Evolutionary conservation across 164 flowering plant species (phyloP).

Genomic region (Tetracentron sinense): DNA sequence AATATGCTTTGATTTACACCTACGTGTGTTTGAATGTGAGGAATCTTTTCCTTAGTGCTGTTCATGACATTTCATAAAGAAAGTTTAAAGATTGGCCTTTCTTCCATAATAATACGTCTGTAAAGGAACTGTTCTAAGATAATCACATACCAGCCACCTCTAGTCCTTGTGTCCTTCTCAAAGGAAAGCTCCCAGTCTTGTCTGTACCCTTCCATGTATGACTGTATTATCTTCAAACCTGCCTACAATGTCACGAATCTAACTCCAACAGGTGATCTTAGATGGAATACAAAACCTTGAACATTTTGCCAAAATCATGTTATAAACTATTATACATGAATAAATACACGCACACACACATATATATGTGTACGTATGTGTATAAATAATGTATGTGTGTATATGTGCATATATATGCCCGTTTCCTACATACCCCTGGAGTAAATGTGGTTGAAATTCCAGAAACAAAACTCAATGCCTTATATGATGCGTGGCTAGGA

Average conservation of each 20-base stretch:
- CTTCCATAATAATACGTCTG: too few relatives aligned
- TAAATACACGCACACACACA: too few relatives aligned
- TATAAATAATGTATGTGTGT: background rate
- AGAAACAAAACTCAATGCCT: slow-evolving; percentile 74
- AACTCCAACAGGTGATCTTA: slow-evolving; percentile 1
- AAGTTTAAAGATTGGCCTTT: too few relatives aligned
- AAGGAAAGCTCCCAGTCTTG: slow-evolving; percentile 95
- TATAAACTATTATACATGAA: too few relatives aligned
- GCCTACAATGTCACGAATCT: slow-evolving; percentile 40
- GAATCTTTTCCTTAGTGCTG: background rate
- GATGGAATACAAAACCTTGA: background rate
- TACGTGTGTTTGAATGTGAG: too few relatives aligned
- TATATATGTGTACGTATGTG: too few relatives aligned
- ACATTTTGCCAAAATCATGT: background rate
- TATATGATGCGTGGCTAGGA: slow-evolving; percentile 76
- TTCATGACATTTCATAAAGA: too few relatives aligned
- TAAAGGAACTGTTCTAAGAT: background rate
- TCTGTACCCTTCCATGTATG: slow-evolving; percentile 88
- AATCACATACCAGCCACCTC: slow-evolving; percentile 84
- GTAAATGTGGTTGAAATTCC: slow-evolving; percentile 79
- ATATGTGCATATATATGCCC: background rate
- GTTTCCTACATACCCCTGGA: slow-evolving; percentile 49
- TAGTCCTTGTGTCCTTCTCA: slow-evolving; percentile 61
- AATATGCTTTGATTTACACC: too few relatives aligned
- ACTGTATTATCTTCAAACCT: slow-evolving; percentile 81